Evolutionary conservation across 164 flowering plant species (phyloP).

Genomic region (Annona cherimola): DNA sequence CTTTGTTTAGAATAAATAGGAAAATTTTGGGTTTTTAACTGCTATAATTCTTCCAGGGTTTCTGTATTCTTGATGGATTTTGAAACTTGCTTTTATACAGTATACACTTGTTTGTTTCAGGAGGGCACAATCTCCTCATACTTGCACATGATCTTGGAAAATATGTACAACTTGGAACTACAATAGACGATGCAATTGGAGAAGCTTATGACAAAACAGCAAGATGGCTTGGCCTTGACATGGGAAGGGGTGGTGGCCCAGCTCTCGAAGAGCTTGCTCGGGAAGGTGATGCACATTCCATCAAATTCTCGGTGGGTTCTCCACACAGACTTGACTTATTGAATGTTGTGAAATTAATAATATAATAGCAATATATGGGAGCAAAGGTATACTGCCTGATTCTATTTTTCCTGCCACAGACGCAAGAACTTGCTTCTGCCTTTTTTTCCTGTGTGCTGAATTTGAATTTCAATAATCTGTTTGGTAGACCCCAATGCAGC

Average conservation of each 20-base stretch:
- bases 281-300: conserved; percentile 75
- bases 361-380: conserved; percentile 2
- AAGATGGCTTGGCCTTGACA: conserved; percentile 96
- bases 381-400: conserved; percentile 1
- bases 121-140: conserved; percentile 93
- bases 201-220: conserved; percentile 98
- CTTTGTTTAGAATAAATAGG: not conserved
- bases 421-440: not conserved
- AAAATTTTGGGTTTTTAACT: not conserved
- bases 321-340: not conserved
- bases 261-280: conserved; percentile 87
- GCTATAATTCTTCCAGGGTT: not conserved
- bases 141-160: conserved; percentile 92
- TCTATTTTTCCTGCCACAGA: not conserved
- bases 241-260: conserved; percentile 92
- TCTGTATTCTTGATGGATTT: not conserved
- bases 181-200: conserved; percentile 98
- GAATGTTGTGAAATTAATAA: not conserved
- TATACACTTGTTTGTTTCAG: conserved; percentile 22
- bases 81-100: not conserved
- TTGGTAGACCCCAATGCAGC: conserved; percentile 81
- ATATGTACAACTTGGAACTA: conserved; percentile 91
- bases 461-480: not conserved
- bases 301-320: conserved; percentile 55
- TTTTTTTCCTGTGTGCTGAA: not conserved